Base-by-base conservation (phyloP, 495 filamentous ascomycete genomes). In the Recurvomyces mirabilis region DNA sequence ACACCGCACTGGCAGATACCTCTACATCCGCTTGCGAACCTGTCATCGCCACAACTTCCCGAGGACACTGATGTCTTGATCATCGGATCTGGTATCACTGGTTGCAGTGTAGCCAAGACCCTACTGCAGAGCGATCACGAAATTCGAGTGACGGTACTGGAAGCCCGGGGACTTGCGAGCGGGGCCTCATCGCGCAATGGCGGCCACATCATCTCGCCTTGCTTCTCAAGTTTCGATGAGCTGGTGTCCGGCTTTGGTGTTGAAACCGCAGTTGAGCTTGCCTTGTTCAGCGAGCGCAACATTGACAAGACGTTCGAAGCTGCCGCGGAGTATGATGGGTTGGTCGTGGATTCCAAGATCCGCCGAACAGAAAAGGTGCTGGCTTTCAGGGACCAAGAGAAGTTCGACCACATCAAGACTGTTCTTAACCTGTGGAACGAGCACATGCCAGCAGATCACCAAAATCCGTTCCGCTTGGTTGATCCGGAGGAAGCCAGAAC, bases 121-220 rank as follows among this genome's bases (percentile, higher is more conserved):
- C 35, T 47, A 2, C 44, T 47, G 12, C 4, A 29, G 4, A 15
- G 30, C 13, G 44, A 47, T 34, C 12, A 22, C 2, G 14, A 31
- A 11, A 40, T 40, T 13, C 51, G 59, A 18, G 41, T 68, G 15
- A 46, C 59, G 4, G 64, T 68, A 23, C 43, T 68, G 15, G 66
- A 69, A 35, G 59, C 66, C 4, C 53, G 66, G 0, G 41, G 51
- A 1, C 47, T 67, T 7, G 64, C 60, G 34, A 57, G 53, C n/a
- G 66, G 66, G 1, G 66, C 59, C 7, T 64, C 65, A 1, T 61
- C 59, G 0, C 48, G 66, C 5, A 61, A 63, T 49, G 62, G 62
- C 9, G 68, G 69, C 0, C 64, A 68, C 37, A 60, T 69, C 19
- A 68, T 44, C 10, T 34, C 29, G 18, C 31, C 31, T 2, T 36